Conservation (phyloP, 2,329 filamentous ascomycete genomes). For the Albifimbria verrucaria region DNA sequence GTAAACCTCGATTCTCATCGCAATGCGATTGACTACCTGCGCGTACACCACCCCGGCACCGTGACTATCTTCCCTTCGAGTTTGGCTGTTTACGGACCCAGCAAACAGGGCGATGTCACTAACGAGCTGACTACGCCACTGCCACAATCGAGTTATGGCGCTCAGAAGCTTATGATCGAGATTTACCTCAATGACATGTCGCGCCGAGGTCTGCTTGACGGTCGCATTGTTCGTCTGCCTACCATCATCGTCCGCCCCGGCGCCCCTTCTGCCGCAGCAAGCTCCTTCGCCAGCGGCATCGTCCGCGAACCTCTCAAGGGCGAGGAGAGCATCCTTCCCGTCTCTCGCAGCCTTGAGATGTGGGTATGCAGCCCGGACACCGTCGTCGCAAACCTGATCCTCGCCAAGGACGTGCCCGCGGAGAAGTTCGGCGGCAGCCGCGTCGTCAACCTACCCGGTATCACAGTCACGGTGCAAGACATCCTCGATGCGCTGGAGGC, state of each 20-base stretch:
- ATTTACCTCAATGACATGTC: slow-evolving; percentile 29
- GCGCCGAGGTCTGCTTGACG: slow-evolving; percentile 53
- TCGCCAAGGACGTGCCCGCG: slow-evolving; percentile 35
- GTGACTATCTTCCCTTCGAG: slow-evolving; percentile 57
- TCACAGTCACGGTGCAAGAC: slow-evolving; percentile 49
- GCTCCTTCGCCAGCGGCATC: slow-evolving; percentile 59
- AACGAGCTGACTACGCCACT: slow-evolving; percentile 26
- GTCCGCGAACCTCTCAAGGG: slow-evolving; percentile 53
- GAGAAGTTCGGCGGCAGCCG: slow-evolving; percentile 36
- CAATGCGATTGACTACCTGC: slow-evolving; percentile 48
- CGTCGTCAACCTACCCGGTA: slow-evolving; percentile 49
- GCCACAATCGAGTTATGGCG: slow-evolving; percentile 58
- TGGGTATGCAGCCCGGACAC: slow-evolving; percentile 52
- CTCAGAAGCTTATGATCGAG: slow-evolving; percentile 61
- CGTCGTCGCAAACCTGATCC: slow-evolving; percentile 46
- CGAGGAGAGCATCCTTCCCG: slow-evolving; percentile 42
- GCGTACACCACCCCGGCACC: slow-evolving; percentile 40
- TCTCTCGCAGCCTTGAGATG: slow-evolving; percentile 40
- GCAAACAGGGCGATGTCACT: slow-evolving; percentile 8
- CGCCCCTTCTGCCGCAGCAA: slow-evolving; percentile 57
- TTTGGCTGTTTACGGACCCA: slow-evolving; percentile 54
- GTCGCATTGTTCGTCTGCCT: slow-evolving; percentile 53
- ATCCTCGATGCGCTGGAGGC: slow-evolving; percentile 48
- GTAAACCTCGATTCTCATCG: slow-evolving; percentile 59
- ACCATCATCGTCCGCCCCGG: slow-evolving; percentile 60